Evolutionary conservation across 2,329 filamentous ascomycete species (phyloP).

Genomic region (Diaporthe vaccinii): DNA sequence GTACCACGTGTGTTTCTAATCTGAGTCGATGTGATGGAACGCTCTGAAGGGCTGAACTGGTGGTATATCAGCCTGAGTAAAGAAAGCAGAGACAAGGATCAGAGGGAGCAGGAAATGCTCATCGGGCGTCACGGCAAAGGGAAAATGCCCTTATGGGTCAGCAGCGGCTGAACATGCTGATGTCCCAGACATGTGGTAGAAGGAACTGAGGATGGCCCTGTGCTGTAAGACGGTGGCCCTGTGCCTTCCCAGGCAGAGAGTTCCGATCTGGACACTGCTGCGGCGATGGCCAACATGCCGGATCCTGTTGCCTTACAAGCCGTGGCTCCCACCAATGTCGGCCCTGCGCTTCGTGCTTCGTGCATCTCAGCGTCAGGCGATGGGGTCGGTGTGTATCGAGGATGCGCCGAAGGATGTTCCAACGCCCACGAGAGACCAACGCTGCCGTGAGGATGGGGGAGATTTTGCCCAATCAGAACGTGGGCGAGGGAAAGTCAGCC

Average conservation of each 20-base stretch:
- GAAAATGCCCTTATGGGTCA: conserved; percentile 8
- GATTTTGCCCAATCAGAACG: conserved; percentile 14
- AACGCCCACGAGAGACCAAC: neutral
- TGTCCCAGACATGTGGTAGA: conserved; percentile 28
- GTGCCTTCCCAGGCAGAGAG: neutral
- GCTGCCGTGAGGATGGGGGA: conserved; percentile 17
- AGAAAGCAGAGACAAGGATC: conserved; percentile 7
- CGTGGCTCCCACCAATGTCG: conserved; percentile 9
- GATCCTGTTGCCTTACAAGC: conserved; percentile 27
- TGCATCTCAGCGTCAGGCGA: conserved; percentile 5
- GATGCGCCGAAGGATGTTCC: conserved; percentile 19
- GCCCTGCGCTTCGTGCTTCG: conserved; percentile 3
- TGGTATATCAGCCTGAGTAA: neutral
- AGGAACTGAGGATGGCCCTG: conserved; percentile 3
- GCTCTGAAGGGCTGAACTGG: conserved; percentile 16
- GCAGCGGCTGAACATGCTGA: conserved; percentile 28
- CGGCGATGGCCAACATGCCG: conserved; percentile 19
- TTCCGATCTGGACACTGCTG: conserved; percentile 17
- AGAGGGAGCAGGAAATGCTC: conserved; percentile 21
- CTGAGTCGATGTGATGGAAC: conserved; percentile 24
- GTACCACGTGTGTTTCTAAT: conserved; percentile 30
- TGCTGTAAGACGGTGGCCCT: neutral
- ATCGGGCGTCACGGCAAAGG: conserved; percentile 19
- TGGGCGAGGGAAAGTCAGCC: neutral
- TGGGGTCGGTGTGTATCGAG: neutral